Evolutionary conservation across 495 filamentous ascomycete genomes (phyloP).

Genomic region (Penicillium simplicissimum): DNA sequence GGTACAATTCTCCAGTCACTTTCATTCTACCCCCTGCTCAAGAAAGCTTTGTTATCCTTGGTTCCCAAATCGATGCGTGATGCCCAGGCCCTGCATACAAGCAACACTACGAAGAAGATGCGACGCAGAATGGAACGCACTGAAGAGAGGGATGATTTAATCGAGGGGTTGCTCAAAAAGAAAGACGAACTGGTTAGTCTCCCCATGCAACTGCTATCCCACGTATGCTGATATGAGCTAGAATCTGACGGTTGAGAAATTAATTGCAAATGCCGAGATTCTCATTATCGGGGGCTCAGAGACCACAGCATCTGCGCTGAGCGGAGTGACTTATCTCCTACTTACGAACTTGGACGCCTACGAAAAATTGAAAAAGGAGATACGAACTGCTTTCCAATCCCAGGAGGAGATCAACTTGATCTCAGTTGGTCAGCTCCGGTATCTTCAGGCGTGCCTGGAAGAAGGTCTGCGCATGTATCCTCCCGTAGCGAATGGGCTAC

Average conservation of each 20-base stretch:
- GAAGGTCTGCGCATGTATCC: constrained; percentile 62
- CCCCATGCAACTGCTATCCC: background rate
- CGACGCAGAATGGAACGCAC: constrained; percentile 40
- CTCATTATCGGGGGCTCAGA: constrained; percentile 58
- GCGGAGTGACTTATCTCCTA: constrained; percentile 54
- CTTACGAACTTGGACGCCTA: constrained; percentile 43
- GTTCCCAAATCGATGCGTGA: constrained; percentile 23
- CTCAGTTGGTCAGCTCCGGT: constrained; percentile 48
- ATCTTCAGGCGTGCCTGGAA: constrained; percentile 56
- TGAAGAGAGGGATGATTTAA: constrained; percentile 45
- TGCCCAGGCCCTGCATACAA: constrained; percentile 36
- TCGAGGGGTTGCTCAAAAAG: constrained; percentile 51
- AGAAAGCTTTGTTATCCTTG: constrained; percentile 20
- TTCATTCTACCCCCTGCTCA: constrained; percentile 34
- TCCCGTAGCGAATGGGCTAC: constrained; percentile 50
- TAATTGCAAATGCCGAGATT: constrained; percentile 41
- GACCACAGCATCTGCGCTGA: constrained; percentile 60
- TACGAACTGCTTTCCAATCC: constrained; percentile 36
- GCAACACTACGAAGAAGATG: constrained; percentile 40
- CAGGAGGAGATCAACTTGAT: constrained; percentile 56
- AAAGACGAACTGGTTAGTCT: constrained; percentile 44
- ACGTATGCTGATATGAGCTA: constrained; percentile 11
- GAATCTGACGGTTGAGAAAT: constrained; percentile 40
- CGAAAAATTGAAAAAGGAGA: constrained; percentile 47
- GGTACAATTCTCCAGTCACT: constrained; percentile 35